phyloP scores from a whole-genome alignment of 1,139 yeast species.

The Blastobotrys buckinghamii region DNA sequence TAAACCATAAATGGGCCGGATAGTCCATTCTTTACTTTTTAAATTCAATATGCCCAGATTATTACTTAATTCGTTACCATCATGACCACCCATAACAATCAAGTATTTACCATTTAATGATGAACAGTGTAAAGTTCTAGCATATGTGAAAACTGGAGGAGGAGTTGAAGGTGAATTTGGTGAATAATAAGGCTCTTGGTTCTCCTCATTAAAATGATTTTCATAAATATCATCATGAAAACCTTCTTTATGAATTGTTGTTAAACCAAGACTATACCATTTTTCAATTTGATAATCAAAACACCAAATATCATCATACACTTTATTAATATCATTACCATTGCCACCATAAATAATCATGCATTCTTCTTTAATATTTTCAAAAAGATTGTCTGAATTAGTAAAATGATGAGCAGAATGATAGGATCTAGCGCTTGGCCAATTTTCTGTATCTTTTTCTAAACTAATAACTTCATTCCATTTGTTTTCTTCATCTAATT shows the following conservation, averaged over 20 bases:
- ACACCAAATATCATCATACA: conserved; percentile 22
- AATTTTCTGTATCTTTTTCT: conserved; percentile 21
- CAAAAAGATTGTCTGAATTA: background rate
- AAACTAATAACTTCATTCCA: conserved; percentile 19
- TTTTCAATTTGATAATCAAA: conserved; percentile 17
- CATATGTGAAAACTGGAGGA: conserved; percentile 6
- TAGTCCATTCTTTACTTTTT: conserved; percentile 18
- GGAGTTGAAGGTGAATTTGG: conserved; percentile 10
- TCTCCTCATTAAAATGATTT: background rate
- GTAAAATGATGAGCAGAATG: conserved; percentile 23
- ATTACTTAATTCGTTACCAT: conserved; percentile 18
- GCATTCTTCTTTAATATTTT: conserved; percentile 4
- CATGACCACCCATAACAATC: conserved; percentile 23
- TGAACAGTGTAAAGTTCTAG: conserved; percentile 20
- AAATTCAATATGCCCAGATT: conserved; percentile 18
- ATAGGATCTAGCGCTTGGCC: conserved; percentile 23
- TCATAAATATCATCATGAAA: background rate
- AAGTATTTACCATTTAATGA: conserved; percentile 19
- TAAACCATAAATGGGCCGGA: conserved; percentile 19
- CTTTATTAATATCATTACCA: conserved; percentile 12
- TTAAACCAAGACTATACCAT: conserved; percentile 15
- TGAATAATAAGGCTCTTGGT: background rate
- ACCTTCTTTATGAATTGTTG: background rate
- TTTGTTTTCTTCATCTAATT: conserved; percentile 13
- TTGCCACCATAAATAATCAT: conserved; percentile 24